Evolutionary conservation across 805 yeast genomes (phyloP), one percentile per base, ranked within the genome.

Genomic region (Lachancea kluyveri): DNA sequence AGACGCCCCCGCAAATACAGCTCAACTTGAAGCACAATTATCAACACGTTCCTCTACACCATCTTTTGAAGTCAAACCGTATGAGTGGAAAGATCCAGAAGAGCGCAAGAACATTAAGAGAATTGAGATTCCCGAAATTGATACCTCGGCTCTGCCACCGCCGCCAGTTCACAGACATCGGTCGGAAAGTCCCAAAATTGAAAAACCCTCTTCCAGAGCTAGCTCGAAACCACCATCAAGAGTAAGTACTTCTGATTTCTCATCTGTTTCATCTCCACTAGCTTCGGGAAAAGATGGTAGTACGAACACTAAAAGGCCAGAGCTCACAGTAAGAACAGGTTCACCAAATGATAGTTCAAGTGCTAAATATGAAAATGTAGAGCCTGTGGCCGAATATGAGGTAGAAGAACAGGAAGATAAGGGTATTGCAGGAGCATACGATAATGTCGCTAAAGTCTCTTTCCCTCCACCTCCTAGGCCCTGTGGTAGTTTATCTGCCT

Each of bases 151-250:
- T 6, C 24, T 54, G 13, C 50, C 57, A 6, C 52, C 58, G 7
- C 60, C 60, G 2, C 60, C 60, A 5, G 39, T 43, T 5, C 60
- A 50, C 33, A 46, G 38, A 14, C 52, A 45, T 32, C 51, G 51
- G 15, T 26, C 40, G 10, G 17, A 24, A 6, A 17, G 26, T 13
- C 17, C 36, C 14, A 15, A n/a, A n/a, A 18, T 14, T 10, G 19
- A 16, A 17, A 20, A 16, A 24, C 28, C 21, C 14, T 36, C 13
- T 8, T 22, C 24, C 11, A n/a, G n/a, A n/a, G n/a, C n/a, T n/a
- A n/a, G n/a, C n/a, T n/a, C n/a, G n/a, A 17, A 19, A 26, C 15
- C 29, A 9, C 20, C 29, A 3, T 22, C 13, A 3, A 13, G n/a
- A 22, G 13, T 13, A 22, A 22, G 15, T 12, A 22, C 24, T 22